Base-by-base conservation (phyloP, 176 grass and related monocot genomes). In the Raddia distichophylla region DNA sequence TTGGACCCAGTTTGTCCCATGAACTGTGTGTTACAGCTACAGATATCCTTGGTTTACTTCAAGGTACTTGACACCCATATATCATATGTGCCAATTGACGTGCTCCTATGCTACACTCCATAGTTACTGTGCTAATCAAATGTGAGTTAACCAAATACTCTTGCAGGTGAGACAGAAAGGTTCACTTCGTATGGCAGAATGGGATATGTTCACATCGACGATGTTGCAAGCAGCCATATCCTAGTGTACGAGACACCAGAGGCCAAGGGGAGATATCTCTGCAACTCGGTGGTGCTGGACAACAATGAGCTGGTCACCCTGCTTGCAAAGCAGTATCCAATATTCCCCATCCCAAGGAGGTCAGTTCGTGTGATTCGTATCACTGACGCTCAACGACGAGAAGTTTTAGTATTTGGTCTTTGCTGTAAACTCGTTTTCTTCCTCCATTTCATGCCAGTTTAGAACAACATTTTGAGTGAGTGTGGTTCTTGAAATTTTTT, bases 141-240 rank as follows among this genome's bases (percentile, higher is more conserved):
- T 33, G 45, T 53, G 16, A 27, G 0, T 43, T 50, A 75, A 74
- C 22, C 18, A 50, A 64, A 81, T 80, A 13, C 4, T 56, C 0
- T 86, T 86, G 51, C 88, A 97, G 94, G 94, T 68, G 89, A 94
- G 67, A 80, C 82, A 1, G 82, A 89, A 11, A 97, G 85, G 72
- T 94, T 94, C 75, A 92, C 85, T n/a, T 90, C 51, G 10, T 87
- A 97, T 73, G 94, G 94, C 5, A 90, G 94, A 71, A 97, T 97
- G 94, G 94, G 94, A 68, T 97, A 94, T 81, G 94, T 94, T 53
- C 94, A 94, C 68, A 97, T 92, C 27, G 94, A 97, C 63, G 94
- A 97, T 19, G 94, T 94, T 34, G 94, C 89, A 1, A 61, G 82
- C 27, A 88, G 94, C 84, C 94, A 97, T 58, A 94, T 97, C 66